Base-by-base conservation (phyloP, 2,329 filamentous ascomycete genomes). In the Calycina marina region DNA sequence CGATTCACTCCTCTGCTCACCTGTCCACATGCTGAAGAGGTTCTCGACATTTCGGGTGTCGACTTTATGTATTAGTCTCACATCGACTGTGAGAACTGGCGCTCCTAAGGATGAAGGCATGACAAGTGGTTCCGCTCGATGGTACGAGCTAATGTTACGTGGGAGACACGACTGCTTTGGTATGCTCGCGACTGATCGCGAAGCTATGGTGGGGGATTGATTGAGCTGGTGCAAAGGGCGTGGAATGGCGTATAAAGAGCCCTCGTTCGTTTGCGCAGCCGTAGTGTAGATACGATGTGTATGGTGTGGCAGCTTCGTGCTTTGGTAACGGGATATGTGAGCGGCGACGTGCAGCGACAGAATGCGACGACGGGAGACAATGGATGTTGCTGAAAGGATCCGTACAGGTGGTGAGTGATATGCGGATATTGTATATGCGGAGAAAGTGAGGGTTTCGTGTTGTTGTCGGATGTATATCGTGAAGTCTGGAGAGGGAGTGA, bases 1-100 rank as follows among this genome's bases (percentile, higher is more conserved):
- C 9, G 4, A 4, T 18, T 4, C 28, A 18, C 10, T 9, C 15
- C 5, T 14, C 9, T 18, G 34, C 81, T 70, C 61, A 93, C 85
- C 83, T 56, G 84, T 88, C 85, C 86, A 93, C 72, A 96, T 92
- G 63, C 82, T 86, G 61, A 90, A 92, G 31, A 96, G 72, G 53
- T 86, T 92, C 60, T 93, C 83, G 16, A 83, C 77, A 56, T 93
- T 93, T 45, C 78, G 71, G 1, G 88, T 93, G 60, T 96, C 86
- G 51, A 96, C 84, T 56, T 92, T 84, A 65, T 90, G 82, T 56
- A 98, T 86, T 47, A 88, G 79, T 54, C 78, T 82, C 43, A 83
- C 77, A 62, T 94, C 85, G 56, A 96, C 81, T 41, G 84, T 85
- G 52, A 96, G 67, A 55, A 96, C 81, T 51, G 88, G 81, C 39